A percentile compares a stretch with the other conserved stretches of the same genome.
phyloP scores from a whole-genome alignment of 177 flowering plant species.

The Vitis hybrid region DNA sequence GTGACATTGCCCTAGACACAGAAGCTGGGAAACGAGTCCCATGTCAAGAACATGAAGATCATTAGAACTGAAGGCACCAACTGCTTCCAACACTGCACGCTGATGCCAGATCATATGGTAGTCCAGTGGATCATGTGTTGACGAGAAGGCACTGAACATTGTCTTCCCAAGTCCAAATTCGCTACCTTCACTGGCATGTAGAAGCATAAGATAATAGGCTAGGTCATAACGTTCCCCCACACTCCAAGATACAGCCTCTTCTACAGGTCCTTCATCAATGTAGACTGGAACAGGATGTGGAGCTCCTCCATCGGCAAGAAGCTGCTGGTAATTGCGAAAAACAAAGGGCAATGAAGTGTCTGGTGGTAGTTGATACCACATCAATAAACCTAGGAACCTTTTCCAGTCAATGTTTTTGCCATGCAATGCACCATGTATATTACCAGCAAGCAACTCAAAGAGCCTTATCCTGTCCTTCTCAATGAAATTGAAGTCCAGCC shows the following conservation, averaged over 20 bases:
- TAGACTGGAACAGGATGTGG: slow-evolving; percentile 87
- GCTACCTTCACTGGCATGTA: slow-evolving; percentile 64
- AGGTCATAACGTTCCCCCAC: slow-evolving; percentile 61
- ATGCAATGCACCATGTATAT: slow-evolving; percentile 67
- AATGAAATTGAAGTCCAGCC: slow-evolving; percentile 84
- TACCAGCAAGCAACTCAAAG: slow-evolving; percentile 87
- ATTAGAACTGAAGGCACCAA: slow-evolving; percentile 74
- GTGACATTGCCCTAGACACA: slow-evolving; percentile 78
- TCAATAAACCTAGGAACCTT: slow-evolving; percentile 83
- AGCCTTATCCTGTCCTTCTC: slow-evolving; percentile 76
- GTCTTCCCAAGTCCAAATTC: slow-evolving; percentile 58
- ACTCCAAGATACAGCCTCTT: slow-evolving; percentile 37
- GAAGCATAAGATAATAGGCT: slow-evolving; percentile 91
- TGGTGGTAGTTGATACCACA: slow-evolving; percentile 95
- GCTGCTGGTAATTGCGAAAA: slow-evolving; percentile 63
- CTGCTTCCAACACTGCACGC: slow-evolving; percentile 79
- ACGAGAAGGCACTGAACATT: slow-evolving; percentile 93
- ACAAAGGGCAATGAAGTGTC: slow-evolving; percentile 56
- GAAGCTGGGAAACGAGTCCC: slow-evolving; percentile 84
- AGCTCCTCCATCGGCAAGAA: slow-evolving; percentile 67
- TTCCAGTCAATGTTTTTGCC: slow-evolving; percentile 80
- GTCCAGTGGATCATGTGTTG: slow-evolving; percentile 93
- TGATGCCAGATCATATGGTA: slow-evolving; percentile 99
- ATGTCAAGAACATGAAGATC: slow-evolving; percentile 94
- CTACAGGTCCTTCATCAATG: slow-evolving; percentile 72